Base-by-base conservation (phyloP, 495 filamentous ascomycete species). In the Hyaloscypha hepaticicola region DNA sequence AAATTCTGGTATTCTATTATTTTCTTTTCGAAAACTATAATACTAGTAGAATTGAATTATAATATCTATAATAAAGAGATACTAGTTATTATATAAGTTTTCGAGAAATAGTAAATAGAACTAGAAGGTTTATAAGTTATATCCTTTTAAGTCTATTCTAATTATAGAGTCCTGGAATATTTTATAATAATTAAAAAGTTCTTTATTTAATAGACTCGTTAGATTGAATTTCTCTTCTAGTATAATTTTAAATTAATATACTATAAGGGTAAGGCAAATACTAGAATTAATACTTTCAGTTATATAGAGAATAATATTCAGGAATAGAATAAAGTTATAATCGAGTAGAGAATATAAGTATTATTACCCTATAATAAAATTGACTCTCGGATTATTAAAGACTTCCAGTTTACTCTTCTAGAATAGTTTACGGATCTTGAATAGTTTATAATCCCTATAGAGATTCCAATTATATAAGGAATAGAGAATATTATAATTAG, bases 221-320 rank as follows among this genome's bases (percentile, higher is more conserved):
- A 61, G 50, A 38, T 38, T 5, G 31, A 66, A 25, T 5, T n/a
- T 31, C 48, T 66, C 53, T 50, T 25, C 5, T 16, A 45, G 5
- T 66, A 22, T 48, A 41, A 66, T 31, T 66, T 66, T 55, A 26
- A 26, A 11, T 53, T 66, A 60, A 66, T 41, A 55, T 66, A 66
- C n/a, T n/a, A n/a, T n/a, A n/a, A n/a, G n/a, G n/a, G n/a, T n/a
- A n/a, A n/a, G n/a, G n/a, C n/a, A n/a, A n/a, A n/a, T n/a, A n/a
- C n/a, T n/a, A n/a, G n/a, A n/a, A n/a, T n/a, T n/a, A n/a, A n/a
- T n/a, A n/a, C n/a, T n/a, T n/a, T n/a, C n/a, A n/a, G n/a, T n/a
- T n/a, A n/a, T n/a, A n/a, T n/a, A n/a, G n/a, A n/a, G n/a, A n/a
- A n/a, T n/a, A n/a, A n/a, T n/a, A n/a, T n/a, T n/a, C n/a, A n/a